Percentiles rank a stretch among this genome's conserved stretches.
These are phyloP conservation scores for Breviolum minutum DNA, from an alignment of 73 alveolate species.

Conservation along the genomic window DNA sequence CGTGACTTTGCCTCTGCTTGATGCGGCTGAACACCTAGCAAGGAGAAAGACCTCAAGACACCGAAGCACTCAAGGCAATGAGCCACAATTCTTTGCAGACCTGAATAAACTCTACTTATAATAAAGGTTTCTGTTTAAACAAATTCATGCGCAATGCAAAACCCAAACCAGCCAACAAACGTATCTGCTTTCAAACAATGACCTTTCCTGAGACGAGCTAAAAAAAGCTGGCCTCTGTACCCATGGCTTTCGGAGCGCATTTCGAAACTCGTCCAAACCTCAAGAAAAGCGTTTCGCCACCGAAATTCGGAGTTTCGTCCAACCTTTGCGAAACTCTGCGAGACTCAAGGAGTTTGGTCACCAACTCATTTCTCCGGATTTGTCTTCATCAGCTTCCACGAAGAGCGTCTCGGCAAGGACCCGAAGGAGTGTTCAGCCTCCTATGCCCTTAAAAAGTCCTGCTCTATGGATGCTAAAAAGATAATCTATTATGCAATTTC, in stretches of 20 bases:
- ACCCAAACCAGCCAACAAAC: background rate
- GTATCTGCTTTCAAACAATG: background rate
- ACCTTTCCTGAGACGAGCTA: background rate
- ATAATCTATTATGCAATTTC: too few species aligned
- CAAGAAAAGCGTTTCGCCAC: background rate
- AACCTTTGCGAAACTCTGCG: background rate
- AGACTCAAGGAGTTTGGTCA: background rate
- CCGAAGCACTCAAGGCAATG: background rate
- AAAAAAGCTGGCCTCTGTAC: background rate
- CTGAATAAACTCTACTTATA: background rate
- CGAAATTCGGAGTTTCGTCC: background rate
- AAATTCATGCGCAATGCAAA: background rate
- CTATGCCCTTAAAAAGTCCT: too few species aligned
- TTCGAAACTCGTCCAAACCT: constrained; percentile 90
- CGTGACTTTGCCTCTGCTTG: constrained; percentile 60
- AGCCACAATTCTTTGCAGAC: background rate
- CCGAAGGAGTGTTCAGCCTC: background rate
- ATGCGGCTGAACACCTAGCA: constrained; percentile 84
- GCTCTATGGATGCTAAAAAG: too few species aligned
- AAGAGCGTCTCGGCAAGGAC: constrained; percentile 13
- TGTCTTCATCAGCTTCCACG: constrained; percentile 66
- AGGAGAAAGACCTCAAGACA: constrained; percentile 50
- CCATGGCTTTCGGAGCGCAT: constrained; percentile 89
- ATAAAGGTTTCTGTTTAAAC: background rate
- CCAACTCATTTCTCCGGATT: constrained; percentile 80